phyloP scores from a whole-genome alignment of 2,329 filamentous ascomycete species.

The Trichoderma aggressivum region DNA sequence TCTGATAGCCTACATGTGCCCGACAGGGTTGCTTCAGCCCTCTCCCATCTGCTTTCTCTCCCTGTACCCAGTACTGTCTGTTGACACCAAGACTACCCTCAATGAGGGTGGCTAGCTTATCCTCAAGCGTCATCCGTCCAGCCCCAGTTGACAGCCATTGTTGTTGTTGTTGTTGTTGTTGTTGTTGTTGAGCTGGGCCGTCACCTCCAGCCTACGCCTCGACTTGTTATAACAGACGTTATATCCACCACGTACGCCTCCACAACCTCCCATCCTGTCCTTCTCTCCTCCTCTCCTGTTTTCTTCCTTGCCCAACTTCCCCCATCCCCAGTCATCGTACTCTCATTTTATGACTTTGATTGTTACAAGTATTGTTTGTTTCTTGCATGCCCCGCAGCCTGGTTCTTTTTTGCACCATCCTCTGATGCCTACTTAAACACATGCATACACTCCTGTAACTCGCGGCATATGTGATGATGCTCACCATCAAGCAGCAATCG shows the following conservation, averaged over 20 bases:
- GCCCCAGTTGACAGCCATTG: slow-evolving; percentile 37
- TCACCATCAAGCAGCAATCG: slow-evolving; percentile 59
- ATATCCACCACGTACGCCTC: slow-evolving; percentile 30
- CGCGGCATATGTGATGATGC: slow-evolving; percentile 48
- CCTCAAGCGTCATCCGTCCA: slow-evolving; percentile 42
- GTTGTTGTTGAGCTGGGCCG: slow-evolving; percentile 47
- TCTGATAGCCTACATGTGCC: slow-evolving; percentile 17
- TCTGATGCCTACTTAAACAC: slow-evolving; percentile 20
- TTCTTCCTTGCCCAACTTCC: slow-evolving; percentile 11
- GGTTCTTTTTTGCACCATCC: slow-evolving; percentile 10
- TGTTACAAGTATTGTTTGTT: background rate
- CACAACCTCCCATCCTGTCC: slow-evolving; percentile 20
- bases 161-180: slow-evolving; percentile 34
- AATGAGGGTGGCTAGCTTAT: slow-evolving; percentile 45
- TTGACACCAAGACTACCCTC: slow-evolving; percentile 36
- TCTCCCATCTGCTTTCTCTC: slow-evolving; percentile 30
- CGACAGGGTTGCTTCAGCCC: slow-evolving; percentile 28
- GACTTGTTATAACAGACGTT: slow-evolving; percentile 30
- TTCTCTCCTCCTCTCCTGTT: slow-evolving; percentile 6
- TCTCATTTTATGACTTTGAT: slow-evolving; percentile 16
- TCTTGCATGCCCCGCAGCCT: slow-evolving; percentile 11
- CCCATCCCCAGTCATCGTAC: slow-evolving; percentile 11
- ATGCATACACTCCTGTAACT: slow-evolving; percentile 30
- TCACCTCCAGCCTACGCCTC: slow-evolving; percentile 42
- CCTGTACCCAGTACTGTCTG: slow-evolving; percentile 22